Evolutionary conservation across 305 asterid species (phyloP), one percentile per base, ranked within the genome.

Genomic region (Fraxinus xanthoxyloides): DNA sequence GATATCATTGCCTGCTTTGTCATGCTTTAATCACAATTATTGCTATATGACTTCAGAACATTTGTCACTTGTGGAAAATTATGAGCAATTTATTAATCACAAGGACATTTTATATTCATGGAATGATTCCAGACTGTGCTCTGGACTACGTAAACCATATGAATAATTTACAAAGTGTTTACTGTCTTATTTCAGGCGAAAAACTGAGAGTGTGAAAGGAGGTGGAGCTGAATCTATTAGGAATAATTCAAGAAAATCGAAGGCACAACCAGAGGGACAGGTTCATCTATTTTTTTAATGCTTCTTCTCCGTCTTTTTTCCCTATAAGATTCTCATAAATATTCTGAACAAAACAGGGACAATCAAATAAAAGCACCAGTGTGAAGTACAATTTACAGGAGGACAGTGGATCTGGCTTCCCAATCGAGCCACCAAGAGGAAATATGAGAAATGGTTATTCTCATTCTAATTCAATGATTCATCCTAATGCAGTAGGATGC

Each of bases 161-260:
- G 26, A 59, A 23, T 36, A 36, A 36, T 75, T 54, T 75, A 79
- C 54, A 36, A 24, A 73, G 78, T 77, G 3, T 77, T 73, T 21
- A 43, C 72, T 81, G 48, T 61, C 51, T 76, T 76, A 35, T 82
- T 77, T 19, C 86, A 93, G 98, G 87, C 80, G 56, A 86, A 92
- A 82, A 80, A 90, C 87, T 32, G 95, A 92, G 83, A 84, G 91
- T 80, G 87, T 80, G 35, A 91, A 92, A 88, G 94, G 92, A 46
- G 78, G 87, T 78, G 88, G 81, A 84, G 88, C 75, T 51, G 97
- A 81, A 78, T 48, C 82, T 21, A 75, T 69, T 35, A 81, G 81
- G 77, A 87, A 89, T 81, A 77, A 78, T 59, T 81, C 91, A 38
- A 86, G 85, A 76, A 81, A 81, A 80, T 83, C 88, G 26, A 85